A percentile compares a stretch with the other conserved stretches of the same genome.
phyloP scores from a whole-genome alignment of 2,329 filamentous ascomycete species.

The Monosporascus sp. region DNA sequence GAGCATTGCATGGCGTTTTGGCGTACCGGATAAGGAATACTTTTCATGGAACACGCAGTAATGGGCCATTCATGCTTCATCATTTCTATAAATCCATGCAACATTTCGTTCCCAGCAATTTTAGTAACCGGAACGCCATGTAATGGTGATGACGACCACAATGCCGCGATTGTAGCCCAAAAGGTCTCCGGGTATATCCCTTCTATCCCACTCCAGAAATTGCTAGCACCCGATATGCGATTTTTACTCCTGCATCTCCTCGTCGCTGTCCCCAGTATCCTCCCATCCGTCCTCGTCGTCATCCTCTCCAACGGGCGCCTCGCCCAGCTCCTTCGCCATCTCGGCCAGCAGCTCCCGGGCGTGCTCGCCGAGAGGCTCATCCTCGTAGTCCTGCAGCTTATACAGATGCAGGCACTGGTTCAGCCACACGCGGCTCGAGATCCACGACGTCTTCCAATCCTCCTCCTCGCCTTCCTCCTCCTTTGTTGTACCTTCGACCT shows the following conservation, averaged over 20 bases:
- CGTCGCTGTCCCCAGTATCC: slow-evolving; percentile 43
- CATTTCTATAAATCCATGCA: neutral
- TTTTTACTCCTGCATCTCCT: slow-evolving; percentile 48
- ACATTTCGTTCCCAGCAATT: neutral
- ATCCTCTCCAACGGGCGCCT: slow-evolving; percentile 50
- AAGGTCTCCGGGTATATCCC: neutral
- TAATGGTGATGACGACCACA: neutral
- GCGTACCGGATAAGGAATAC: neutral
- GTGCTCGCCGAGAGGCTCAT: slow-evolving; percentile 71
- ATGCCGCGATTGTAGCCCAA: neutral
- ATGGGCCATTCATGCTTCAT: neutral
- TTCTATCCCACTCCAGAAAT: neutral
- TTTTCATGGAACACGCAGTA: neutral
- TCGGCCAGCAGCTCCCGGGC: slow-evolving; percentile 63
- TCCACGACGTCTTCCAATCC: slow-evolving; percentile 58
- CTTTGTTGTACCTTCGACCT: slow-evolving; percentile 14
- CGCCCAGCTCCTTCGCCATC: slow-evolving; percentile 61
- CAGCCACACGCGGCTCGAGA: slow-evolving; percentile 77
- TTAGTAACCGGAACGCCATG: neutral
- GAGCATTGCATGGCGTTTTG: slow-evolving; percentile 1
- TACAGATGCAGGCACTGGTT: slow-evolving; percentile 78
- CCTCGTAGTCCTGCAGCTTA: slow-evolving; percentile 74
- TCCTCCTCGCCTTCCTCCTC: slow-evolving; percentile 35
- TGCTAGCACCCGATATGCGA: slow-evolving; percentile 1
- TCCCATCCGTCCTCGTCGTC: slow-evolving; percentile 48